Evolutionary conservation across 2,329 filamentous ascomycete species (phyloP), one percentile per base, ranked within the genome.

Genomic region (Parastagonospora avenae): DNA sequence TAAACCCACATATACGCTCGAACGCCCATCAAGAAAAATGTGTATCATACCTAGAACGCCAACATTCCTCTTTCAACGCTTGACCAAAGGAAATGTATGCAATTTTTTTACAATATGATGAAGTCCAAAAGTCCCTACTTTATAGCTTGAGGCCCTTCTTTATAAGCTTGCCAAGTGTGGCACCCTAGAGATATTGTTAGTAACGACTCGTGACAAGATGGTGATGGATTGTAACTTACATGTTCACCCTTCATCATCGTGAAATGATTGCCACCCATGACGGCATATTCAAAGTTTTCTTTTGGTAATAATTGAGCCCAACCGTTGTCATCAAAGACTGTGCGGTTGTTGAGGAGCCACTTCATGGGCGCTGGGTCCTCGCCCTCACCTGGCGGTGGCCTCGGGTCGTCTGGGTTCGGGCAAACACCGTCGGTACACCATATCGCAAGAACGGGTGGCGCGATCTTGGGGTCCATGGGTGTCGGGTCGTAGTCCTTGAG

Each of bases 381-480:
- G 53, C 77, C 78, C 68, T 80, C 69, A 82, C 83, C 65, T 81
- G 87, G 74, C 80, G 87, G 63, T 78, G 87, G 86, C 37, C 84
- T 80, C 35, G 86, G 86, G 69, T 89, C 86, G 42, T 81, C 80
- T 5, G 86, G 84, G 48, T 82, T 77, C 57, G 86, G 82, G 76
- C 87, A 90, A 4, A 91, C 86, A 55, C 88, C 88, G 52, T 91
- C 87, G 55, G 85, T 83, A 65, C 86, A 89, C 85, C 87, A 91
- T 60, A 91, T 84, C 33, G 84, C 79, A 57, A 82, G 83, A 2
- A 86, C 84, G 16, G 82, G 81, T 33, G 88, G 86, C 33, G 82
- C 83, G 55, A 78, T 80, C 7, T 79, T 80, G 40, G 79, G 77
- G 31, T 86, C 78, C 66, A 89, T 85, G 2, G 84, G 84, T 60